These are phyloP conservation scores for Starmerella gropengiesseri DNA, from an alignment of 805 yeast genomes.

Conservation along the genomic window DNA sequence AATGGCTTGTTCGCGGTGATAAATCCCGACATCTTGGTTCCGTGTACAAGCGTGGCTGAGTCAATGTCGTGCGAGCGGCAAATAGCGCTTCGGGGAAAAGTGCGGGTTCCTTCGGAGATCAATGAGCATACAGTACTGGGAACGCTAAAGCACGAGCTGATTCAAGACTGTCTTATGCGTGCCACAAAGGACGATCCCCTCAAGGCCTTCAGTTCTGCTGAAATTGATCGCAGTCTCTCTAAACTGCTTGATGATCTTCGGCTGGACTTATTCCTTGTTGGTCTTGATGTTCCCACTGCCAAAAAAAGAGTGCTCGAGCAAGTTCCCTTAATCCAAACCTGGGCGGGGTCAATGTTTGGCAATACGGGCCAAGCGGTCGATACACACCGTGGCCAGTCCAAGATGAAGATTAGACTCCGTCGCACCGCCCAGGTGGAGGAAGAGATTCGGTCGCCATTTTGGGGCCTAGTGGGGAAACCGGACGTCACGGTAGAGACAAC, in stretches of 20 bases:
- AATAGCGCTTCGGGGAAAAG: constrained; percentile 47
- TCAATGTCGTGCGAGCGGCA: constrained; percentile 64
- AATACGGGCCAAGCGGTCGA: constrained; percentile 28
- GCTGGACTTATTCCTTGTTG: constrained; percentile 42
- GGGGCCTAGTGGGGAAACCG: constrained; percentile 78
- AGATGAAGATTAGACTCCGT: constrained; percentile 37
- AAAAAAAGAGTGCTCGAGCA: constrained; percentile 46
- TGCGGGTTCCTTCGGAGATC: constrained; percentile 43
- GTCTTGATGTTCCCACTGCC: constrained; percentile 42
- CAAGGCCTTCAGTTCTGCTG: neutral
- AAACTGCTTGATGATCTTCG: constrained; percentile 20
- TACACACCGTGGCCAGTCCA: constrained; percentile 8
- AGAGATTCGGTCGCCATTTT: constrained; percentile 80
- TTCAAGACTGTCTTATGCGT: constrained; percentile 43
- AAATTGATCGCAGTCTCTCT: constrained; percentile 26
- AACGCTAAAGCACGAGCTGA: constrained; percentile 63
- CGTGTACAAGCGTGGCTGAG: constrained; percentile 74
- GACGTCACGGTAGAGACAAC: constrained; percentile 73
- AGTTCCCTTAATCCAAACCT: constrained; percentile 29
- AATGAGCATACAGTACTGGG: constrained; percentile 68
- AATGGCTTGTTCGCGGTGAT: constrained; percentile 56
- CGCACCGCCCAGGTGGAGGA: constrained; percentile 66
- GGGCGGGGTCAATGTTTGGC: constrained; percentile 26
- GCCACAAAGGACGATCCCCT: constrained; percentile 28
- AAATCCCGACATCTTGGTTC: constrained; percentile 71